A percentile compares a stretch with the other conserved stretches of the same genome.
Conservation (phyloP, 495 filamentous ascomycete genomes). For the Tuber brumale region DNA sequence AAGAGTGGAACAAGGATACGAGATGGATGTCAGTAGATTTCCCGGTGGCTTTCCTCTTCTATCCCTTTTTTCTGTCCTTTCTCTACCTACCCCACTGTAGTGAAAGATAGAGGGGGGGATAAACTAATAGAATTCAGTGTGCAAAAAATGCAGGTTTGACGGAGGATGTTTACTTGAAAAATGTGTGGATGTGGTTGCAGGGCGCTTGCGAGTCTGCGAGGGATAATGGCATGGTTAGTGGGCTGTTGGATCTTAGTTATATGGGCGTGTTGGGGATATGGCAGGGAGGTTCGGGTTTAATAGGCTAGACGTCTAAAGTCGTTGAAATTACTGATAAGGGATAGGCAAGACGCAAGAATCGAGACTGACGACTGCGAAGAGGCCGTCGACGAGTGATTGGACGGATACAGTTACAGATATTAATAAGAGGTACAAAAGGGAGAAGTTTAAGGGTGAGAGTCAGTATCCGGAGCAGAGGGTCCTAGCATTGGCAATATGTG, state of each 20-base stretch:
- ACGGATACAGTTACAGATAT: conserved; percentile 51
- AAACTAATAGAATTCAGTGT: conserved; percentile 11
- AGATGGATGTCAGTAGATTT: conserved; percentile 23
- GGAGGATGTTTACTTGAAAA: conserved; percentile 28
- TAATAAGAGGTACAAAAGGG: conserved; percentile 47
- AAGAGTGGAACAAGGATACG: conserved; percentile 33
- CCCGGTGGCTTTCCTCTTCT: background rate
- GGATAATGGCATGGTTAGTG: conserved; percentile 65
- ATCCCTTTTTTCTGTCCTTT: background rate
- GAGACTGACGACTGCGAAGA: conserved; percentile 10
- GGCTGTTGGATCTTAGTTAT: conserved; percentile 73
- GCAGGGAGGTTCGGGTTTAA: conserved; percentile 62
- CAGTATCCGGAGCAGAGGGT: conserved; percentile 65
- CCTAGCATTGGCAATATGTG: conserved; percentile 71
- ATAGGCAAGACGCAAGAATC: conserved; percentile 15
- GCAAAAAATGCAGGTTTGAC: conserved; percentile 25
- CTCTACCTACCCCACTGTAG: background rate
- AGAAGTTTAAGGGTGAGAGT: conserved; percentile 51
- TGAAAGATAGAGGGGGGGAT: background rate
- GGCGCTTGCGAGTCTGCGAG: conserved; percentile 60
- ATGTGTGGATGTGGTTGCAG: conserved; percentile 42
- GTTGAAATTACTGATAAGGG: background rate
- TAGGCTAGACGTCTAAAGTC: background rate
- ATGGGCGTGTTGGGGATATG: conserved; percentile 75
- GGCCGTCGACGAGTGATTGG: conserved; percentile 42